Conservation (phyloP, 2,329 filamentous ascomycete species). For the Parascedosporium putredinis region DNA sequence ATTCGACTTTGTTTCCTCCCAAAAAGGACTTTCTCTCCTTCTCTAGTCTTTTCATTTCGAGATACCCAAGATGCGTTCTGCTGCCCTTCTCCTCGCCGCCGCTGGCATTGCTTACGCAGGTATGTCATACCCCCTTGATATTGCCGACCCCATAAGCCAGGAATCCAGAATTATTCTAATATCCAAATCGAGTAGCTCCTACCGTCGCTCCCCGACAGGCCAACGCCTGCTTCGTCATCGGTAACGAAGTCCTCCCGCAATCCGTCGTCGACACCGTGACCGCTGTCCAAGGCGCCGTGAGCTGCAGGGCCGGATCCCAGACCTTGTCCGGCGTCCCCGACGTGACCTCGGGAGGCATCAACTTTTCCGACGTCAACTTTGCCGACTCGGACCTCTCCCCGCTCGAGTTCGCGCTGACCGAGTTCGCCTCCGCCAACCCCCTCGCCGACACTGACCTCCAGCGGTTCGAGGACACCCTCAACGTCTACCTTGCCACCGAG, state of each 20-base stretch:
- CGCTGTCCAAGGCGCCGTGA: neutral
- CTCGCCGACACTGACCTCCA: slow-evolving; percentile 38
- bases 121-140: too few species aligned
- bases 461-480: slow-evolving; percentile 40
- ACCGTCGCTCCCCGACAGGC: neutral
- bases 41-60: neutral
- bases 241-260: neutral
- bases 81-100: neutral
- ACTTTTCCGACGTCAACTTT: slow-evolving; percentile 48
- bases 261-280: slow-evolving; percentile 1
- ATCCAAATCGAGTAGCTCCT: neutral
- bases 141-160: neutral
- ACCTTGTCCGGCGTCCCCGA: slow-evolving; percentile 46
- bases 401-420: slow-evolving; percentile 41
- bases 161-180: too few species aligned
- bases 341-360: slow-evolving; percentile 37
- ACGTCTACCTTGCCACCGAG: slow-evolving; percentile 50
- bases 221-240: neutral
- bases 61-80: neutral
- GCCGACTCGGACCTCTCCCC: slow-evolving; percentile 34
- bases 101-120: neutral
- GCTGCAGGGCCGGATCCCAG: neutral
- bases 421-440: slow-evolving; percentile 40
- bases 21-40: neutral
- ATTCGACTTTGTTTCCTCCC: too few species aligned